These are phyloP conservation scores for Buxus sempervirens DNA, from an alignment of 164 flowering plant species.

Conservation along the genomic window DNA sequence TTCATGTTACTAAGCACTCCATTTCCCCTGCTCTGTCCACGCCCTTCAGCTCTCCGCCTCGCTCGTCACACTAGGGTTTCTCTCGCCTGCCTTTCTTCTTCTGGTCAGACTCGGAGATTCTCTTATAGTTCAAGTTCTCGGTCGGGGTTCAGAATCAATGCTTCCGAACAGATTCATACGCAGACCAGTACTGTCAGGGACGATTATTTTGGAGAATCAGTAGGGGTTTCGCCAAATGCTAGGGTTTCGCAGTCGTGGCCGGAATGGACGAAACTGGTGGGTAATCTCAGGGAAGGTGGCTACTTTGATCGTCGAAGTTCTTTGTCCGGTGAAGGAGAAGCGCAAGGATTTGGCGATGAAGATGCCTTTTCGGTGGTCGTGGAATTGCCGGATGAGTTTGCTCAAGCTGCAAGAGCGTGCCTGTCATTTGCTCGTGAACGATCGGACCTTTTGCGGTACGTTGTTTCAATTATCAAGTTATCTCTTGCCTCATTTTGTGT, in stretches of 20 bases:
- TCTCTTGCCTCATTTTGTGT: neutral
- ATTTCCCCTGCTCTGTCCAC: slow-evolving; percentile 27
- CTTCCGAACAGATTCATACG: slow-evolving; percentile 26
- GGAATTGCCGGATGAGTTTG: slow-evolving; percentile 42
- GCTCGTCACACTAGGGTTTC: slow-evolving; percentile 18
- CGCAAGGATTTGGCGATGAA: slow-evolving; percentile 2
- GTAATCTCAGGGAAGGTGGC: slow-evolving; percentile 17
- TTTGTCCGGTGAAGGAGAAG: neutral
- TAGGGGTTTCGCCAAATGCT: slow-evolving; percentile 7
- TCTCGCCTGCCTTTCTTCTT: slow-evolving; percentile 6
- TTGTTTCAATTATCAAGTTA: neutral
- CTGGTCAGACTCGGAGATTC: slow-evolving; percentile 6
- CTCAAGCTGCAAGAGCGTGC: slow-evolving; percentile 39
- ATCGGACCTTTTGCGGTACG: slow-evolving; percentile 49
- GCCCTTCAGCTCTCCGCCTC: slow-evolving; percentile 28
- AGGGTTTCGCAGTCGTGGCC: slow-evolving; percentile 41
- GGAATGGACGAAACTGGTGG: slow-evolving; percentile 49
- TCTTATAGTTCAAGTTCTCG: slow-evolving; percentile 8
- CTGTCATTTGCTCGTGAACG: slow-evolving; percentile 50
- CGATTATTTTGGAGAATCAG: slow-evolving; percentile 16
- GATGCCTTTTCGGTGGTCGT: slow-evolving; percentile 25
- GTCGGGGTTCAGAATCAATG: slow-evolving; percentile 7
- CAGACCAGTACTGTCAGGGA: slow-evolving; percentile 19
- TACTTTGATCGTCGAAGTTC: slow-evolving; percentile 13
- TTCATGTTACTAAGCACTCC: slow-evolving; percentile 37